These are phyloP conservation scores for Aspergillus sp. DNA, from an alignment of 2,329 filamentous ascomycete species.

Conservation along the genomic window DNA sequence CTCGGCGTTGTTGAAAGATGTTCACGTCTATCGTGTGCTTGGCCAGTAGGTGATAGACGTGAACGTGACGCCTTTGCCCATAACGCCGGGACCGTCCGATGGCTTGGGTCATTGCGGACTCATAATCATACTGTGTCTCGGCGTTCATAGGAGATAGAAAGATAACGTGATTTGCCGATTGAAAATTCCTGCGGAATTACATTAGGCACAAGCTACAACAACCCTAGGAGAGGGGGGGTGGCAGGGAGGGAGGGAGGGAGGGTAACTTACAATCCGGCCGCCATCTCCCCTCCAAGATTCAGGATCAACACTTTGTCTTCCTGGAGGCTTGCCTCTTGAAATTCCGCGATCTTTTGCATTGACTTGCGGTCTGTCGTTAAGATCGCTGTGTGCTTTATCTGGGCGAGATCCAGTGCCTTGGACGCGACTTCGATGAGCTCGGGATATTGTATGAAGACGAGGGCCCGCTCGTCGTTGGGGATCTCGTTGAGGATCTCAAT, in stretches of 20 bases:
- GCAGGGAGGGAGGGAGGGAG: neutral
- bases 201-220: conserved; percentile 3
- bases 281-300: conserved; percentile 58
- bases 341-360: conserved; percentile 40
- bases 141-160: conserved; percentile 61
- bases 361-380: conserved; percentile 31
- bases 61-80: conserved; percentile 59
- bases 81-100: conserved; percentile 62
- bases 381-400: conserved; percentile 42
- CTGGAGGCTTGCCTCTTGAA: conserved; percentile 43
- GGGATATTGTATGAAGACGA: conserved; percentile 59
- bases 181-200: conserved; percentile 56
- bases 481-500: conserved; percentile 48
- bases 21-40: conserved; percentile 50
- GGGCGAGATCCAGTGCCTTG: conserved; percentile 29
- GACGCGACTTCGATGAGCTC: conserved; percentile 46
- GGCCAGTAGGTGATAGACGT: conserved; percentile 56
- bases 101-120: conserved; percentile 62
- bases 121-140: conserved; percentile 55
- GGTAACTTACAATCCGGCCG: conserved; percentile 60
- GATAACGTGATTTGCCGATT: conserved; percentile 65
- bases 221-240: neutral
- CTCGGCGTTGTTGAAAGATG: conserved; percentile 42
- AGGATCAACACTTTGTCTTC: conserved; percentile 57
- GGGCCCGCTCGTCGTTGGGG: conserved; percentile 50